A percentile compares a stretch with the other conserved stretches of the same genome.
Conservation (phyloP, 768 basidiomycete species). For the Coprinopsis cinerea region DNA sequence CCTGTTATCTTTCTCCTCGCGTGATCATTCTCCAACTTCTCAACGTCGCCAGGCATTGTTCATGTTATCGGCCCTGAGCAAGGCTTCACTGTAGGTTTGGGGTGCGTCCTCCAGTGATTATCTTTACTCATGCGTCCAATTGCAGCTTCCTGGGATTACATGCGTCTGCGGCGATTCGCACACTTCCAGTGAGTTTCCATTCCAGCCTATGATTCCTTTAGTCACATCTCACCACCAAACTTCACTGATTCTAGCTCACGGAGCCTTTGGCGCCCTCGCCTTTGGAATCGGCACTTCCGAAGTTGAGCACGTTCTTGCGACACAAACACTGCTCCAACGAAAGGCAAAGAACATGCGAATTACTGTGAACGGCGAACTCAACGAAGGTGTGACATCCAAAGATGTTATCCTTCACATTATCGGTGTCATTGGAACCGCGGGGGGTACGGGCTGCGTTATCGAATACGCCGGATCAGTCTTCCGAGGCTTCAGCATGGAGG, state of each 20-base stretch:
- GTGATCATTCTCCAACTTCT: slow-evolving; percentile 13
- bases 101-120: background rate
- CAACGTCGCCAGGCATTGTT: slow-evolving; percentile 55
- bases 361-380: slow-evolving; percentile 75
- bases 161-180: slow-evolving; percentile 93
- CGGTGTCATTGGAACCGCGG: slow-evolving; percentile 88
- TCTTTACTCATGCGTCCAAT: slow-evolving; percentile 2
- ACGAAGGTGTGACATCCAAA: slow-evolving; percentile 81
- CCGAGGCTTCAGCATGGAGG: slow-evolving; percentile 83
- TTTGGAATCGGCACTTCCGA: slow-evolving; percentile 94
- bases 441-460: slow-evolving; percentile 87
- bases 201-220: background rate
- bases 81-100: slow-evolving; percentile 68
- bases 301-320: slow-evolving; percentile 91
- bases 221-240: background rate
- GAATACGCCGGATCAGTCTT: slow-evolving; percentile 90
- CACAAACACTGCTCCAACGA: slow-evolving; percentile 81
- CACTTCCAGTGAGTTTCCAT: slow-evolving; percentile 73
- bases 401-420: slow-evolving; percentile 90
- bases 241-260: slow-evolving; percentile 57
- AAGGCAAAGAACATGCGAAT: slow-evolving; percentile 93
- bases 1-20: slow-evolving; percentile 1
- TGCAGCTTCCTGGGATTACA: slow-evolving; percentile 74
- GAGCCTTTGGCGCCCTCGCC: slow-evolving; percentile 88
- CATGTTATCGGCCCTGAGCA: slow-evolving; percentile 93